Evolutionary conservation across 2,329 filamentous ascomycete species (phyloP).

Genomic region (Fonsecaea erecta): DNA sequence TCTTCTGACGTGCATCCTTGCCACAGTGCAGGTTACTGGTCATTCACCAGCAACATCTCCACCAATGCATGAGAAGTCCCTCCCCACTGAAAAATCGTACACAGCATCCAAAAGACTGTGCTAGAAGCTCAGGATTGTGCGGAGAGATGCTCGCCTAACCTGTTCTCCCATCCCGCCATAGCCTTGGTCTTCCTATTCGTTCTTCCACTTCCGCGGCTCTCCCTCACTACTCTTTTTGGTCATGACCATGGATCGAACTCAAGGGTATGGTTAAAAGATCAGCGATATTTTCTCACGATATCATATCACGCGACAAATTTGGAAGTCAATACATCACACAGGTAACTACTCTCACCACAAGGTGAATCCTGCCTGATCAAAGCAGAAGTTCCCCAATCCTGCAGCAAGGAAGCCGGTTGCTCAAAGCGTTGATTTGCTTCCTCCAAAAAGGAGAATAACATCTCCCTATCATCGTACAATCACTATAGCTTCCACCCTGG

Average conservation of each 20-base stretch:
- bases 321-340: slow-evolving; percentile 60
- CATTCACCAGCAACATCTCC: slow-evolving; percentile 19
- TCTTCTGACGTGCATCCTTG: neutral
- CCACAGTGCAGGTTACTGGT: neutral
- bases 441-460: neutral
- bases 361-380: slow-evolving; percentile 54
- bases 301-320: slow-evolving; percentile 14
- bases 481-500: slow-evolving; percentile 52
- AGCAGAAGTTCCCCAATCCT: neutral
- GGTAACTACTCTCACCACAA: slow-evolving; percentile 70
- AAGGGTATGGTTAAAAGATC: slow-evolving; percentile 22
- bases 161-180: slow-evolving; percentile 18
- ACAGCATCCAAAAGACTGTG: slow-evolving; percentile 57
- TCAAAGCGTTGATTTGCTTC: neutral
- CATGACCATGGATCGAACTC: slow-evolving; percentile 65
- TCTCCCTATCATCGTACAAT: slow-evolving; percentile 62
- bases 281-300: slow-evolving; percentile 14
- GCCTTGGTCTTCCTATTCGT: slow-evolving; percentile 25
- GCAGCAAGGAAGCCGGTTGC: neutral
- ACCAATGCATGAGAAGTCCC: slow-evolving; percentile 12
- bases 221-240: slow-evolving; percentile 40
- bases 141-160: slow-evolving; percentile 3
- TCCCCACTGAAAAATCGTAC: slow-evolving; percentile 1
- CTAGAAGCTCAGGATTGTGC: slow-evolving; percentile 56
- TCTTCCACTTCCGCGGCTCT: slow-evolving; percentile 22